phyloP scores from a whole-genome alignment of 495 filamentous ascomycete genomes.

The Melanomma pulvis-pyrius region DNA sequence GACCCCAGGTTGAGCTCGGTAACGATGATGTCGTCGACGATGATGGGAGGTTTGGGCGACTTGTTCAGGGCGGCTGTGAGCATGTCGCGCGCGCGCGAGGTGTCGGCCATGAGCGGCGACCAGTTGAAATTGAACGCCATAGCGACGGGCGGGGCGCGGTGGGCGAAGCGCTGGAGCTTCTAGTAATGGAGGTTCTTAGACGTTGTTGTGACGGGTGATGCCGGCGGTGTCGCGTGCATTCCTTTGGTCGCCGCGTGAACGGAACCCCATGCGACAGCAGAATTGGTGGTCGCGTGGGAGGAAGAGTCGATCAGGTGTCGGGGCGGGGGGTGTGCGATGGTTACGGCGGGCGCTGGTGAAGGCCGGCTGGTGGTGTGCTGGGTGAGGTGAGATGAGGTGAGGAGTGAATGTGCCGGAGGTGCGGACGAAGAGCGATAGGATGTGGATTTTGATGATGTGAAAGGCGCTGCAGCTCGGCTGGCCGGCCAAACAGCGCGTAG shows the following conservation, averaged over 20 bases:
- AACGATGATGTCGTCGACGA: slow-evolving; percentile 98
- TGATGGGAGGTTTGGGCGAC: slow-evolving; percentile 96
- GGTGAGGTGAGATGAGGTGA: background rate
- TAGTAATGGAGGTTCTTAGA: slow-evolving; percentile 6
- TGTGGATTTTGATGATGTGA: slow-evolving; percentile 2
- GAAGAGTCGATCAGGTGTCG: slow-evolving; percentile 1
- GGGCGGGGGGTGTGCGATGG: background rate
- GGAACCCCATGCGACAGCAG: slow-evolving; percentile 8
- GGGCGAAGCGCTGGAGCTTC: slow-evolving; percentile 10
- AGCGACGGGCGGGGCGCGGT: background rate
- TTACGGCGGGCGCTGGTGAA: background rate
- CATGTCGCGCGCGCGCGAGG: slow-evolving; percentile 86
- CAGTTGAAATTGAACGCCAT: slow-evolving; percentile 99
- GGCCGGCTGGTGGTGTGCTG: background rate
- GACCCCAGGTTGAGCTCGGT: slow-evolving; percentile 95
- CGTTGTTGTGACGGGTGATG: slow-evolving; percentile 18
- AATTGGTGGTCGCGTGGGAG: background rate
- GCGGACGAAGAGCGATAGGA: background rate
- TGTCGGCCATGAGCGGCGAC: slow-evolving; percentile 96
- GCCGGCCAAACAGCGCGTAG: background rate
- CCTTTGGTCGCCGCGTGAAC: slow-evolving; percentile 36
- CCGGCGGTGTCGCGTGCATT: slow-evolving; percentile 35
- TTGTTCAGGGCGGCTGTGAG: slow-evolving; percentile 96
- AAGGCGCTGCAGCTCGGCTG: background rate
- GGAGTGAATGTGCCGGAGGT: background rate